phyloP scores from a whole-genome alignment of 2,329 filamentous ascomycete genomes.

The Westerdykella ornata region DNA sequence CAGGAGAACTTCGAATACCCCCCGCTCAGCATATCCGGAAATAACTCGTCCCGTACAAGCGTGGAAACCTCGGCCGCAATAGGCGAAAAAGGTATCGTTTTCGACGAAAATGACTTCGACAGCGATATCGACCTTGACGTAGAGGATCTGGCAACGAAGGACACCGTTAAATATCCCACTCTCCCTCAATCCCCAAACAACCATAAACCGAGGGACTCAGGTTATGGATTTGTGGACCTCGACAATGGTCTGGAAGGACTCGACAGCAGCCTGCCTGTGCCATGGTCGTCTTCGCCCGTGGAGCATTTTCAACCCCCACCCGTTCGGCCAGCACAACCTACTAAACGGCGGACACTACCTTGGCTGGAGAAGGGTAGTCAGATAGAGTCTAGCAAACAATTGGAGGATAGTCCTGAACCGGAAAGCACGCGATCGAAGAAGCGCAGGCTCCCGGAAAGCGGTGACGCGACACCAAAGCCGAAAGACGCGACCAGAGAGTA shows the following conservation, averaged over 20 bases:
- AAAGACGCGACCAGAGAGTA: conserved; percentile 36
- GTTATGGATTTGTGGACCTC: conserved; percentile 22
- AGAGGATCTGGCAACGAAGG: conserved; percentile 51
- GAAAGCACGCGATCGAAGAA: conserved; percentile 22
- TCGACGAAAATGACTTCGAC: conserved; percentile 78
- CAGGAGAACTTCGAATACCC: conserved; percentile 33
- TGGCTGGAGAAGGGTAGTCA: conserved; percentile 42
- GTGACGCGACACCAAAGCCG: conserved; percentile 41
- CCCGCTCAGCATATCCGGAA: conserved; percentile 15
- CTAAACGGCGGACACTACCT: conserved; percentile 63
- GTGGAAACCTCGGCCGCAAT: conserved; percentile 2
- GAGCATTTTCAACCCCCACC: conserved; percentile 38
- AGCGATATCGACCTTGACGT: conserved; percentile 73
- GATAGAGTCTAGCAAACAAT: conserved; percentile 13
- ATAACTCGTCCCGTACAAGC: conserved; percentile 5
- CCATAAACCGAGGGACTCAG: conserved; percentile 33
- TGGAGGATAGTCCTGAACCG: conserved; percentile 14
- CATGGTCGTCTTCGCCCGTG: conserved; percentile 66
- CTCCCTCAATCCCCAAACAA: conserved; percentile 21
- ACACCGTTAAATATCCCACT: conserved; percentile 38
- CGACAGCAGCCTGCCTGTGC: conserved; percentile 52
- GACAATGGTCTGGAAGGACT: conserved; percentile 10
- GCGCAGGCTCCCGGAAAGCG: conserved; percentile 29
- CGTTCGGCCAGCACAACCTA: conserved; percentile 21
- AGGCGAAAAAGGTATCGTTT: conserved; percentile 34